Conservation (phyloP, 352 stramenopile genomes). For the Phytopythium ostracodes region DNA sequence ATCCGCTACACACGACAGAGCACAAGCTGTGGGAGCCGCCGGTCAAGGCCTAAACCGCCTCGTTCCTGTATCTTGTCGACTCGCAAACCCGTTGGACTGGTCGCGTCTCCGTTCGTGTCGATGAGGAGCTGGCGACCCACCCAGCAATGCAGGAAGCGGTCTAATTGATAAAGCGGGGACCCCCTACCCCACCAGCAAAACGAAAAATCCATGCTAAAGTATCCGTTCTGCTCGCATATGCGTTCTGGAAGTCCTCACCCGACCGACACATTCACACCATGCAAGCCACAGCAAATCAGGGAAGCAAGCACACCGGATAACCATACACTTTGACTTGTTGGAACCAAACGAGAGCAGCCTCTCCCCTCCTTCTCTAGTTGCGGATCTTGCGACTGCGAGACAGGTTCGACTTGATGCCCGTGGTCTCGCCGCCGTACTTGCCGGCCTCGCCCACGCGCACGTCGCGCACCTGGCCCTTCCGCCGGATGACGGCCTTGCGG, state of each 20-base stretch:
- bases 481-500: constrained; percentile 95
- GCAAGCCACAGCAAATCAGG: too few species aligned
- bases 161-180: neutral
- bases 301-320: neutral
- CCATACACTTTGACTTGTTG: neutral
- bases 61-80: neutral
- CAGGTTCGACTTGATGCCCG: constrained; percentile 89
- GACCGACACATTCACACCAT: neutral
- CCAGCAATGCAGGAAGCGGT: neutral
- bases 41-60: constrained; percentile 30
- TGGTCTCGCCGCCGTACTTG: constrained; percentile 87
- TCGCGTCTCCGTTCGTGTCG: neutral
- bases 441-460: constrained; percentile 81
- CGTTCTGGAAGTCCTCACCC: too few species aligned
- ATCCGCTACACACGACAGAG: constrained; percentile 30
- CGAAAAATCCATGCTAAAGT: constrained; percentile 1
- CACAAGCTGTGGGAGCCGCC: constrained; percentile 86
- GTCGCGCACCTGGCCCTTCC: constrained; percentile 97
- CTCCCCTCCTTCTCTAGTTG: constrained; percentile 34
- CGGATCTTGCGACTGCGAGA: constrained; percentile 88
- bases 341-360: constrained; percentile 1
- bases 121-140: neutral
- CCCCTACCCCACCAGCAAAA: neutral
- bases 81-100: neutral
- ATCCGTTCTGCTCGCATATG: neutral